Percentiles rank a stretch among this genome's conserved stretches.
Conservation (phyloP, 148 eudicot species). For the Arctostaphylos glauca region DNA sequence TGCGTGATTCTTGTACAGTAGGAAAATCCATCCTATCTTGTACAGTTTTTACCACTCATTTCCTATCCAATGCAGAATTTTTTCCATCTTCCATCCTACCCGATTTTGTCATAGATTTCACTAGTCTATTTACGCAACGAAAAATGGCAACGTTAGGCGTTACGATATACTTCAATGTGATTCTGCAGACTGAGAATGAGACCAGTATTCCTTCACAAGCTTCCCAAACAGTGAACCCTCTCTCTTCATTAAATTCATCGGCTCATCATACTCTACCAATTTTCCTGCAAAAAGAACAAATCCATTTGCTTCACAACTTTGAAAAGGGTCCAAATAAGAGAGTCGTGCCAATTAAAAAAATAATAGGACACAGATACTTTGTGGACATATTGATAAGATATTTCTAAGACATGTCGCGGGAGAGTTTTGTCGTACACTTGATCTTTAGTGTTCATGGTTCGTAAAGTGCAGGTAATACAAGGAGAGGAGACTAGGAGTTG, state of each 20-base stretch:
- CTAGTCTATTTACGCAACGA: not conserved
- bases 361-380: not conserved
- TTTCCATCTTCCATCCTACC: not conserved
- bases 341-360: not conserved
- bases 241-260: conserved; percentile 64
- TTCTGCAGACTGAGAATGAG: conserved; percentile 69
- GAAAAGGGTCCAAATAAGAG: not conserved
- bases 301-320: not conserved
- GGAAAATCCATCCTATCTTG: not conserved
- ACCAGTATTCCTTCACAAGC: conserved; percentile 92
- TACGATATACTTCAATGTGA: conserved; percentile 28
- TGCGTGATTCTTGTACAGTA: no score
- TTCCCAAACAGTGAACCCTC: conserved; percentile 76
- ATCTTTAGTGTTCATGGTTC: no score
- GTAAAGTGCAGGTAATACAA: not conserved
- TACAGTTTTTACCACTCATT: not conserved
- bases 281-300: conserved; percentile 41
- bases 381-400: not conserved
- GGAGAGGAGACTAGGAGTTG: not conserved
- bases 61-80: not conserved
- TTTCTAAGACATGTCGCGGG: no score
- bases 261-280: conserved; percentile 82
- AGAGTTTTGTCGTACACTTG: no score
- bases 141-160: not conserved
- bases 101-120: not conserved